Conservation (phyloP, 768 basidiomycete genomes). For the Suillus occidentalis region DNA sequence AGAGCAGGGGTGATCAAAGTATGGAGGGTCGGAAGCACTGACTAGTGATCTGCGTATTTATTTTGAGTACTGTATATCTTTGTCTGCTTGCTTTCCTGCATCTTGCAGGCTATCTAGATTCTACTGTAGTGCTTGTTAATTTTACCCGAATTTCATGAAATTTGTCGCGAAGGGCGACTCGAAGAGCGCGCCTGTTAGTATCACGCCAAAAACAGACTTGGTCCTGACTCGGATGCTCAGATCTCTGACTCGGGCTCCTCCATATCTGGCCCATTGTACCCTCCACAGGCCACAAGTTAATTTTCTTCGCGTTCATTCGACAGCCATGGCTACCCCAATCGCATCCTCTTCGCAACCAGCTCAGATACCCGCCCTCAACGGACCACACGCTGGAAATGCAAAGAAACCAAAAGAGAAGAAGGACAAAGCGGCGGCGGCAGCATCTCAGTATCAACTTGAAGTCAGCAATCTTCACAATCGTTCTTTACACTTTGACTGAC, state of each 20-base stretch:
- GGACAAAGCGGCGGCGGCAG: conserved; percentile 29
- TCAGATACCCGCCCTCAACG: conserved; percentile 45
- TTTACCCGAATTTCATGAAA: not conserved
- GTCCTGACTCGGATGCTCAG: conserved; percentile 32
- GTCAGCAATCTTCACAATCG: conserved; percentile 34
- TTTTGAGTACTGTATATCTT: conserved; percentile 10
- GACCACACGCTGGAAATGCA: conserved; percentile 39
- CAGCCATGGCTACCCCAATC: conserved; percentile 55
- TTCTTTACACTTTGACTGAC: not conserved
- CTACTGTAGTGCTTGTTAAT: not conserved
- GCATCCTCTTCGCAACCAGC: conserved; percentile 55
- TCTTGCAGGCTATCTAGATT: not conserved
- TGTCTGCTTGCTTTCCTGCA: not conserved
- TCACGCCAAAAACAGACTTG: conserved; percentile 17
- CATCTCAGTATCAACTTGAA: conserved; percentile 61
- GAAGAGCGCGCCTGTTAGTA: conserved; percentile 14
- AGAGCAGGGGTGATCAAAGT: conserved; percentile 88
- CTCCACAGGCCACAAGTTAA: conserved; percentile 12
- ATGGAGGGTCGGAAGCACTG: conserved; percentile 69
- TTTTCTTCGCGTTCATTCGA: conserved; percentile 23
- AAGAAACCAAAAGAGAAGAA: conserved; percentile 50
- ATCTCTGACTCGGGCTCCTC: conserved; percentile 32
- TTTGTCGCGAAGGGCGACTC: not conserved
- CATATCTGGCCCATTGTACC: conserved; percentile 23
- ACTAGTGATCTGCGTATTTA: conserved; percentile 24